A percentile compares a stretch with the other conserved stretches of the same genome.
Evolutionary conservation across 495 filamentous ascomycete genomes (phyloP).

Genomic region (Aspergillus olivimuriae): DNA sequence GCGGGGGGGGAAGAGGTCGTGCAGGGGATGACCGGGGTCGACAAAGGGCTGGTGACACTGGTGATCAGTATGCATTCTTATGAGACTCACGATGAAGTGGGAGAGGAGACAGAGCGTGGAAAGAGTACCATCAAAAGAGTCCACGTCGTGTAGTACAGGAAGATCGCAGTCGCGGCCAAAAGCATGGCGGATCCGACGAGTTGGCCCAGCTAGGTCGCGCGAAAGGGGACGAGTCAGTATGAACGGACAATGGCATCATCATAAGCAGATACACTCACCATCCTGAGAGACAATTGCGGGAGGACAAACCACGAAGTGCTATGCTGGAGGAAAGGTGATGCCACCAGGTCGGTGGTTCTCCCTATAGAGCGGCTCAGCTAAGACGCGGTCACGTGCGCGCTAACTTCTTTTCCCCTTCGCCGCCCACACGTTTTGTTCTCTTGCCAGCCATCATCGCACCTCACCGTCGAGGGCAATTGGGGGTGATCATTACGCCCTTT

Average conservation of each 20-base stretch:
- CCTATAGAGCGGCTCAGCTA: too few species aligned
- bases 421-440: too few species aligned
- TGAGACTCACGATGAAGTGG: too few species aligned
- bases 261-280: background rate
- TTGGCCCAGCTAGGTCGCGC: conserved; percentile 98
- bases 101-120: background rate
- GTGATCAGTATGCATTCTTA: too few species aligned
- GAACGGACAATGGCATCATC: conserved; percentile 3
- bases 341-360: too few species aligned
- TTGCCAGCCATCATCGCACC: too few species aligned
- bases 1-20: conserved; percentile 91
- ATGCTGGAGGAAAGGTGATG: too few species aligned
- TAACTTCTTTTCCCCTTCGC: too few species aligned
- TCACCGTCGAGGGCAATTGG: background rate
- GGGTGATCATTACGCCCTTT: too few species aligned
- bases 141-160: conserved; percentile 98
- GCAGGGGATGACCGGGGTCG: conserved; percentile 85
- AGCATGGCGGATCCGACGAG: conserved; percentile 97
- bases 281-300: background rate
- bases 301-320: too few species aligned
- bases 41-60: conserved; percentile 73
- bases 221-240: conserved; percentile 10
- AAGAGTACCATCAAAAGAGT: conserved; percentile 83
- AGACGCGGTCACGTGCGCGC: too few species aligned
- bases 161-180: conserved; percentile 87